Evolutionary conservation across 352 stramenopile genomes (phyloP).

Genomic region (Blastocystis sp.): DNA sequence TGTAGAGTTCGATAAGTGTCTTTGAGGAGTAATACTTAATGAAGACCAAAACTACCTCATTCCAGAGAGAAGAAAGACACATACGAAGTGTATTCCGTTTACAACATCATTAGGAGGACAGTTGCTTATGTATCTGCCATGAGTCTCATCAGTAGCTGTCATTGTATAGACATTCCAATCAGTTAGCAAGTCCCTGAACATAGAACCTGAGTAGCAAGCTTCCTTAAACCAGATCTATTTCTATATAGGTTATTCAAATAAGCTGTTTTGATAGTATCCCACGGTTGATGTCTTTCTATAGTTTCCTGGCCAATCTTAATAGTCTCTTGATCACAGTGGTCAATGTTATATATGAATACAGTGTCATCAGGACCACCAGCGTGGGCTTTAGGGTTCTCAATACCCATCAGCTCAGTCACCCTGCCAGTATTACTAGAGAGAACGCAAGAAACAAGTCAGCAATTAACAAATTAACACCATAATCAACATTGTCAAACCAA

Average conservation of each 20-base stretch:
- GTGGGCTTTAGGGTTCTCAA: conserved; percentile 50
- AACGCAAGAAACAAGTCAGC: conserved; percentile 5
- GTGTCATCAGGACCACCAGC: conserved; percentile 15
- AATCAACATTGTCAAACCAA: conserved; percentile 25
- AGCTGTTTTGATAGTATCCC: not conserved
- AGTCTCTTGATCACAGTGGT: not conserved
- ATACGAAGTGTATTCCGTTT: not conserved
- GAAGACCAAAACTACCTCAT: conserved; percentile 14
- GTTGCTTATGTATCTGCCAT: conserved; percentile 27
- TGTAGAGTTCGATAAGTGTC: not conserved
- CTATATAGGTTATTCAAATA: conserved; percentile 33
- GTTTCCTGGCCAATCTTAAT: conserved; percentile 11
- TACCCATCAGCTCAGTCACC: not conserved
- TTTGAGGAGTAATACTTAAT: not conserved
- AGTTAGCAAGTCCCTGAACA: not conserved
- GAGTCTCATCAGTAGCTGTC: conserved; percentile 18
- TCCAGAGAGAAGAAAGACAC: conserved; percentile 13
- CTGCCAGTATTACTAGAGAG: not conserved
- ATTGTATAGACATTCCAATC: conserved; percentile 43
- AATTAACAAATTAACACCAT: conserved; percentile 1
- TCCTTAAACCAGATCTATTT: conserved; percentile 62
- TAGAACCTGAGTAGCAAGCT: conserved; percentile 50
- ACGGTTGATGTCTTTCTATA: not conserved
- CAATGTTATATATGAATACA: conserved; percentile 65
- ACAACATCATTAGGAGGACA: conserved; percentile 48